Percentiles rank a stretch among this genome's conserved stretches.
These are phyloP conservation scores for Pyricularia grisea DNA, from an alignment of 2,329 filamentous ascomycete genomes.

Conservation along the genomic window DNA sequence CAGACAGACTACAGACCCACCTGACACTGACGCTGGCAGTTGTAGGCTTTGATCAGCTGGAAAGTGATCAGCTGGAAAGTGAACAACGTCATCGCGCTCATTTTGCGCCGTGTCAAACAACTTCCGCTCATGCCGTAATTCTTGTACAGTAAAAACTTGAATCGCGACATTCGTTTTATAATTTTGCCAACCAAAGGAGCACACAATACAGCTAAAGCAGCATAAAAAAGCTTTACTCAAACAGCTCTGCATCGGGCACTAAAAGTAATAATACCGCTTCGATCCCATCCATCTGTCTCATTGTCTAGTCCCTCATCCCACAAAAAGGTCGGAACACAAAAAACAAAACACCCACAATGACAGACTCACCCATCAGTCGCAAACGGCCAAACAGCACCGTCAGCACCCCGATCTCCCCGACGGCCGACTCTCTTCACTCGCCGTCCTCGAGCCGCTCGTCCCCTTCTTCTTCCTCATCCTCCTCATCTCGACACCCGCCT, in stretches of 20 bases:
- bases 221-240: not conserved
- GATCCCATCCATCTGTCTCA: not conserved
- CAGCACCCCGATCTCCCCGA: not conserved
- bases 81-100: not conserved
- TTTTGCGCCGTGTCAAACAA: not conserved
- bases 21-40: not conserved
- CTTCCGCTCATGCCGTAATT: not conserved
- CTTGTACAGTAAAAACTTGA: not conserved
- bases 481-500: slow-evolving; percentile 34
- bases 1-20: not conserved
- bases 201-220: not conserved
- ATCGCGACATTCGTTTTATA: not conserved
- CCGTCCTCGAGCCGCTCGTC: slow-evolving; percentile 7
- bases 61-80: not conserved
- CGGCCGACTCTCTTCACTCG: not conserved
- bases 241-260: not conserved
- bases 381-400: slow-evolving; percentile 1
- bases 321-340: not conserved
- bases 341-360: not conserved
- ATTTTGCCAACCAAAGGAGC: not conserved
- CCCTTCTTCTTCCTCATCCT: slow-evolving; percentile 7
- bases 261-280: not conserved
- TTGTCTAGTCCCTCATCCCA: not conserved
- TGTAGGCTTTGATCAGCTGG: not conserved
- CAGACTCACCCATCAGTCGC: slow-evolving; percentile 1